Conservation (phyloP, 805 yeast genomes). For the Metschnikowia lochheadii region DNA sequence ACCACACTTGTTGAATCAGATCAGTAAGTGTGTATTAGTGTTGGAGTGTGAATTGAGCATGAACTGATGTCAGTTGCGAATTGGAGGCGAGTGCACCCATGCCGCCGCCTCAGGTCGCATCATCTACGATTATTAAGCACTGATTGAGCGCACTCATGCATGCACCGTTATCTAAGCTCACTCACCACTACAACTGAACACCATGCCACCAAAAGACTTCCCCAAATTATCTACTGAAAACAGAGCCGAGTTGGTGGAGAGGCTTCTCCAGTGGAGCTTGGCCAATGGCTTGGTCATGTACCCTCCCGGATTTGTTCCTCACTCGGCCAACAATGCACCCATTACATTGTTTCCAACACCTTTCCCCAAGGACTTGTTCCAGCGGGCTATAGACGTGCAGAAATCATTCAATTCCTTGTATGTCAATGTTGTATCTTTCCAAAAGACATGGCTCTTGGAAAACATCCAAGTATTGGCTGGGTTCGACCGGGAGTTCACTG, state of each 20-base stretch:
- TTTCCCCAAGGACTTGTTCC: conserved; percentile 64
- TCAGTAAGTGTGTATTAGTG: background rate
- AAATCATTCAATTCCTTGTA: conserved; percentile 68
- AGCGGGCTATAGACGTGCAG: conserved; percentile 65
- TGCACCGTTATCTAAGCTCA: background rate
- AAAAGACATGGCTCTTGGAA: conserved; percentile 55
- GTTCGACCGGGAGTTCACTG: conserved; percentile 76
- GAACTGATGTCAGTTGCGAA: too few relatives aligned
- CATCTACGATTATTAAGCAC: conserved; percentile 3
- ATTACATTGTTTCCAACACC: conserved; percentile 90
- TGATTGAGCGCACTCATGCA: background rate
- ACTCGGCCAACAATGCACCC: conserved; percentile 67
- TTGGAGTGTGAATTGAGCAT: background rate
- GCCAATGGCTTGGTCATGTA: conserved; percentile 81
- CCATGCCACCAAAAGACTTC: conserved; percentile 25
- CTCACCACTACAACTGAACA: background rate
- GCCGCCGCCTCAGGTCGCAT: too few relatives aligned
- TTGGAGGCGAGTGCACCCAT: too few relatives aligned
- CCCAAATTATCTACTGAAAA: conserved; percentile 29
- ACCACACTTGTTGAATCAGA: too few relatives aligned
- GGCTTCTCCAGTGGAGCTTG: conserved; percentile 69
- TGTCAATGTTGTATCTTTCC: conserved; percentile 55
- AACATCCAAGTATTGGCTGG: conserved; percentile 52
- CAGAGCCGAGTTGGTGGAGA: conserved; percentile 35
- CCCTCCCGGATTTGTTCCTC: conserved; percentile 50